These are phyloP conservation scores for Candida koratica DNA, from an alignment of 805 yeast genomes.

Conservation along the genomic window DNA sequence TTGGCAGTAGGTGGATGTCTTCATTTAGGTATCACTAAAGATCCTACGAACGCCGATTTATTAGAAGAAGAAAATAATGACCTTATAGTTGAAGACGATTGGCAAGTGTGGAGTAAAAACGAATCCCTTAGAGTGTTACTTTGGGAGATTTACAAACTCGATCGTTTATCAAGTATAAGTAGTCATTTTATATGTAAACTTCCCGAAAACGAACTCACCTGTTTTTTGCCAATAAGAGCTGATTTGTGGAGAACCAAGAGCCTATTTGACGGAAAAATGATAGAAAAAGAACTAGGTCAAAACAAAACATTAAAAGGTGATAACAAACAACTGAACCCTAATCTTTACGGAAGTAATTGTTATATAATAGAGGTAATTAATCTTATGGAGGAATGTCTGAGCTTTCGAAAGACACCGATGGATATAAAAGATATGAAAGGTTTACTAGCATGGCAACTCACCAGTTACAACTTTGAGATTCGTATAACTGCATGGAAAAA, in stretches of 20 bases:
- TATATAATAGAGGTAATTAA: constrained; percentile 15
- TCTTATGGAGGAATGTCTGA: constrained; percentile 14
- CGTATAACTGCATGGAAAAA: constrained; percentile 16
- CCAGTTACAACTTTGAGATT: constrained; percentile 16
- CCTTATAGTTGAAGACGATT: constrained; percentile 4
- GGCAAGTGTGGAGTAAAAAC: constrained; percentile 15
- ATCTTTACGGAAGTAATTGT: constrained; percentile 12
- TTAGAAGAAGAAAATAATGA: constrained; percentile 5
- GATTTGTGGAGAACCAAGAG: constrained; percentile 11
- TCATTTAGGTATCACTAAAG: constrained; percentile 15
- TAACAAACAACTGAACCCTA: constrained; percentile 1
- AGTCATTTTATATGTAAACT: constrained; percentile 14
- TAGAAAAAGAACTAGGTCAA: constrained; percentile 11
- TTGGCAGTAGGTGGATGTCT: constrained; percentile 17
- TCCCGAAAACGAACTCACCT: constrained; percentile 12
- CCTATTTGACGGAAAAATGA: constrained; percentile 4
- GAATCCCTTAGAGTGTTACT: constrained; percentile 14
- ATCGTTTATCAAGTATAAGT: constrained; percentile 14
- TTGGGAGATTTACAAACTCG: constrained; percentile 19
- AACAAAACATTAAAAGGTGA: constrained; percentile 6
- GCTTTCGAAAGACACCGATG: constrained; percentile 14
- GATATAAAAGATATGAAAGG: constrained; percentile 16
- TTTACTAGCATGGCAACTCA: constrained; percentile 17
- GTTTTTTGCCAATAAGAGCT: constrained; percentile 13
- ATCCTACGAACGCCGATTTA: constrained; percentile 3